Percentiles rank a stretch among this genome's conserved stretches.
phyloP scores from a whole-genome alignment of 371 early-diverging fungal species.

The Apophysomyces trapeziformis region DNA sequence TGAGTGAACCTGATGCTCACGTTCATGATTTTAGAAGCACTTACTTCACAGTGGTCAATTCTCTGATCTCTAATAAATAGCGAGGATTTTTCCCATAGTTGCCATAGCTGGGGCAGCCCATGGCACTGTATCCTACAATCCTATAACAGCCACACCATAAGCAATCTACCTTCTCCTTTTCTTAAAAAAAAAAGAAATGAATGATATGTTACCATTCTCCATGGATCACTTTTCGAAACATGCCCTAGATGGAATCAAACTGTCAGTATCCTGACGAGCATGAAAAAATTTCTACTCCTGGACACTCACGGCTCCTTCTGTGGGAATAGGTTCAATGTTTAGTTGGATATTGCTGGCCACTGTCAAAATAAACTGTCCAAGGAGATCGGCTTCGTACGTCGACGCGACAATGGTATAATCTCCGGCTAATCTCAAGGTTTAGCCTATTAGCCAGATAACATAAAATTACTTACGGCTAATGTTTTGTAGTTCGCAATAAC shows the following conservation, averaged over 20 bases:
- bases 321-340: conserved; percentile 61
- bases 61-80: conserved; percentile 64
- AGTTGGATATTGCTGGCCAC: conserved; percentile 57
- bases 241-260: conserved; percentile 47
- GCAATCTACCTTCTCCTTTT: neutral
- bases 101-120: conserved; percentile 68
- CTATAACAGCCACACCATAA: conserved; percentile 14
- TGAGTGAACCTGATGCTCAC: neutral
- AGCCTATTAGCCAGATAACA: neutral
- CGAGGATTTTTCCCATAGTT: conserved; percentile 72
- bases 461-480: conserved; percentile 49
- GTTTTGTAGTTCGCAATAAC: conserved; percentile 66
- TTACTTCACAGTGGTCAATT: conserved; percentile 67
- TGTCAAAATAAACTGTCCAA: conserved; percentile 72
- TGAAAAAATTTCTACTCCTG: neutral
- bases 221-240: conserved; percentile 70
- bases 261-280: neutral
- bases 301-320: conserved; percentile 79
- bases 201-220: conserved; percentile 58
- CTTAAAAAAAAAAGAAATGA: no score
- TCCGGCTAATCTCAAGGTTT: conserved; percentile 49
- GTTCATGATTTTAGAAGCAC: conserved; percentile 1
- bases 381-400: conserved; percentile 75
- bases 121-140: conserved; percentile 65
- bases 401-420: conserved; percentile 80